Evolutionary conservation across 371 early-diverging fungal genomes (phyloP).

Genomic region (Apophysomyces variabilis): DNA sequence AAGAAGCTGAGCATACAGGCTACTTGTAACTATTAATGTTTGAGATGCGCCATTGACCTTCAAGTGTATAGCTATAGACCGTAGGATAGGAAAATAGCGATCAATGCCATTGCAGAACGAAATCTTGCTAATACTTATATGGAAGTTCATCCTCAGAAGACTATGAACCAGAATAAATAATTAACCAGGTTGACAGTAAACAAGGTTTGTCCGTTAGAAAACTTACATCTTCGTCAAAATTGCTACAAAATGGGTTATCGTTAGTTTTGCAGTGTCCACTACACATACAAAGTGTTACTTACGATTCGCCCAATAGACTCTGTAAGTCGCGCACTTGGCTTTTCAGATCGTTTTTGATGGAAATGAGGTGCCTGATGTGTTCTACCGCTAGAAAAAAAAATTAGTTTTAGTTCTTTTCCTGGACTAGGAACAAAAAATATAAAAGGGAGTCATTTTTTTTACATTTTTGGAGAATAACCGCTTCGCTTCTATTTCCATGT

Average conservation of each 20-base stretch:
- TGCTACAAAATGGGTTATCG: constrained; percentile 18
- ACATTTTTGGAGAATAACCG: constrained; percentile 58
- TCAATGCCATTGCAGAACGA: too few species aligned
- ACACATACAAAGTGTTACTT: constrained; percentile 20
- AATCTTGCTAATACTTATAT: constrained; percentile 18
- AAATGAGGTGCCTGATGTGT: constrained; percentile 37
- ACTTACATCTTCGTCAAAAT: constrained; percentile 47
- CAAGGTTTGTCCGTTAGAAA: not conserved
- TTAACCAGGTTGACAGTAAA: not conserved
- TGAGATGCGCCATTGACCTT: too few species aligned
- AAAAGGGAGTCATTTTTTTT: constrained; percentile 8
- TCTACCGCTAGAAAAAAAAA: constrained; percentile 26
- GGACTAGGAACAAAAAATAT: not conserved
- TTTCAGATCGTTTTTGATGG: constrained; percentile 40
- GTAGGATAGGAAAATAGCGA: too few species aligned
- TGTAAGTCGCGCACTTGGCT: constrained; percentile 37
- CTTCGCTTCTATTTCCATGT: constrained; percentile 57
- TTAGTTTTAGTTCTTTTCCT: not conserved
- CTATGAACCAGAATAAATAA: constrained; percentile 18
- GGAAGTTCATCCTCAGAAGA: constrained; percentile 47
- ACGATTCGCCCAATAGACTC: constrained; percentile 35
- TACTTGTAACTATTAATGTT: too few species aligned
- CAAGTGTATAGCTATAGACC: too few species aligned
- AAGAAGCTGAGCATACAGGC: too few species aligned
- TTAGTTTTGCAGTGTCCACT: not conserved